Evolutionary conservation across 306 rosid species (phyloP), one percentile per base, ranked within the genome.

Genomic region (Fragaria vesca): DNA sequence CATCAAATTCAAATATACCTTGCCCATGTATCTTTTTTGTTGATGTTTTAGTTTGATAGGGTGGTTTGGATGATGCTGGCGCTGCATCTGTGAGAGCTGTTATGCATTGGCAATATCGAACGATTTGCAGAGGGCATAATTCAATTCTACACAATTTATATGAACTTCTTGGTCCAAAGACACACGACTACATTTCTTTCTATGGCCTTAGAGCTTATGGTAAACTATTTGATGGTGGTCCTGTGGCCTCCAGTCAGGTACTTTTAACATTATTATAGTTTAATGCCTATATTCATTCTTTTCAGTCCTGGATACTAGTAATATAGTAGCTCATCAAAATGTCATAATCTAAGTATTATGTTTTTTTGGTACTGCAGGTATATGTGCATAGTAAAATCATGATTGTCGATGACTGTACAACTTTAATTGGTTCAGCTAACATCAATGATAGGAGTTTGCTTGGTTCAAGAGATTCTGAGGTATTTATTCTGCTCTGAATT

Each of bases 71-170:
- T 87, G 99, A 96, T 79, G 85, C 90, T 55, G 98, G 99, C 28
- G 99, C 99, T 55, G 99, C 99, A 81, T 91, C 99, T 50, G 97
- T 96, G 75, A 96, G 98, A 91, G 98, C 99, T 74, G 93, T 96
- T 81, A 88, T 96, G 97, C 98, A 96, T 74, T 96, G 98, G 94
- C 99, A 96, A 84, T 90, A 93, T 81, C 96, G 97, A 86, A 93
- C 99, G 66, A 96, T 96, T 84, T 93, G 93, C 78, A 88, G 99
- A 84, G 98, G 99, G 81, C 85, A 66, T 24, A 81, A 74, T 85
- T 96, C 99, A 45, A 91, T 96, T 83, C 72, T 93, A 74, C 91
- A 96, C 76, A 96, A 90, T 83, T 91, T 96, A 69, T 79, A 69
- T 75, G 87, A 90, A 26, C 82, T 85, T 78, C 91, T 93, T 74